These are phyloP conservation scores for Zangia roseola DNA, from an alignment of 768 basidiomycete genomes.

Conservation along the genomic window DNA sequence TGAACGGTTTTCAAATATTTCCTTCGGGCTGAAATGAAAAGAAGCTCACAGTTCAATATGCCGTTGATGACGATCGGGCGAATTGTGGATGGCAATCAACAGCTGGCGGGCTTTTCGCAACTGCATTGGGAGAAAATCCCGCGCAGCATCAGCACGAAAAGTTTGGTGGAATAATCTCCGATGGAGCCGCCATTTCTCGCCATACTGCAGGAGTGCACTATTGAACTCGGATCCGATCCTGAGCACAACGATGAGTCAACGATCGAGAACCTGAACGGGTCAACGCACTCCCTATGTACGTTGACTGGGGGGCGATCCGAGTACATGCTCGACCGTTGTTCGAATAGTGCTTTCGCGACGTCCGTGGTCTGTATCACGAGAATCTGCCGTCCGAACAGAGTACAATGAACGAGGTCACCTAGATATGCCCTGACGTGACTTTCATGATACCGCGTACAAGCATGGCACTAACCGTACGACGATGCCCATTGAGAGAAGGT, in stretches of 20 bases:
- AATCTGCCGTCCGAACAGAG: slow-evolving; percentile 32
- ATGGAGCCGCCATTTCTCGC: slow-evolving; percentile 32
- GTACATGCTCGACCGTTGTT: slow-evolving; percentile 36
- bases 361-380: slow-evolving; percentile 33
- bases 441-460: not conserved
- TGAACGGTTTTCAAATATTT: slow-evolving; percentile 2
- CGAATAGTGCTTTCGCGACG: slow-evolving; percentile 34
- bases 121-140: slow-evolving; percentile 25
- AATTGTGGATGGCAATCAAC: slow-evolving; percentile 18
- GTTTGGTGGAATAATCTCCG: slow-evolving; percentile 34
- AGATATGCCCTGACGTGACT: slow-evolving; percentile 1
- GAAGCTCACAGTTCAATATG: slow-evolving; percentile 31
- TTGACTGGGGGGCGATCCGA: slow-evolving; percentile 38
- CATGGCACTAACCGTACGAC: slow-evolving; percentile 20
- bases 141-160: slow-evolving; percentile 28
- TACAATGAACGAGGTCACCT: slow-evolving; percentile 34
- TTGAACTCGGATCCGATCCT: slow-evolving; percentile 33
- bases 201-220: slow-evolving; percentile 30
- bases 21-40: not conserved
- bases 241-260: not conserved
- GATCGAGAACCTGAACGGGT: not conserved
- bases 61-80: slow-evolving; percentile 26
- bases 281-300: slow-evolving; percentile 23
- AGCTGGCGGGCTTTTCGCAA: slow-evolving; percentile 30
- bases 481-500: slow-evolving; percentile 34